phyloP scores from a whole-genome alignment of 2,329 filamentous ascomycete species.

The Boeremia lycopersici region DNA sequence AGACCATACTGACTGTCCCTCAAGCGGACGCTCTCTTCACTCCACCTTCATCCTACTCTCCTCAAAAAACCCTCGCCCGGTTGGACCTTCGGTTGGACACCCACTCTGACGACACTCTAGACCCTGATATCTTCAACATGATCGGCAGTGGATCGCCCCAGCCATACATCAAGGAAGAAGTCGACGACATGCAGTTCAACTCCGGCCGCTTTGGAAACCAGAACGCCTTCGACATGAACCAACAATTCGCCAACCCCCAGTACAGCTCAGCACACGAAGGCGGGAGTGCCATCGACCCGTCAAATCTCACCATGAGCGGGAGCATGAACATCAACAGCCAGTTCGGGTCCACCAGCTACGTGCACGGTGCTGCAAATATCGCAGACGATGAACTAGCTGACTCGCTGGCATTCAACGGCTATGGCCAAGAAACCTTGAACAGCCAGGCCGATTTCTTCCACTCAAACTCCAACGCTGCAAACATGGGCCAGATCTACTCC shows the following conservation, averaged over 20 bases:
- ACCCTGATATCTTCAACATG: constrained; percentile 57
- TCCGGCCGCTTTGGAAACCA: constrained; percentile 56
- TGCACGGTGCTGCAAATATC: constrained; percentile 77
- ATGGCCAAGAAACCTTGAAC: constrained; percentile 61
- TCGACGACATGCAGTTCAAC: constrained; percentile 66
- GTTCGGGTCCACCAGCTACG: constrained; percentile 71
- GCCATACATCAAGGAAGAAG: constrained; percentile 72
- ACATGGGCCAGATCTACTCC: constrained; percentile 78
- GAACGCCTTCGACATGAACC: constrained; percentile 58
- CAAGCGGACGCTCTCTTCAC: constrained; percentile 52
- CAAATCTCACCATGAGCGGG: constrained; percentile 75
- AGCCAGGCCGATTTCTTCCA: constrained; percentile 61
- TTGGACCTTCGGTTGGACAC: constrained; percentile 47
- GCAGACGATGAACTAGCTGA: constrained; percentile 89
- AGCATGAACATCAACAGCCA: constrained; percentile 62
- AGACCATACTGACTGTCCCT: constrained; percentile 47
- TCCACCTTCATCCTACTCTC: constrained; percentile 50
- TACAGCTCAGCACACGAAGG: constrained; percentile 53
- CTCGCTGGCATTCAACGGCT: constrained; percentile 62
- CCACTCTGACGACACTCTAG: constrained; percentile 50
- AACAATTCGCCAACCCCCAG: constrained; percentile 55
- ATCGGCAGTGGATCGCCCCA: constrained; percentile 60
- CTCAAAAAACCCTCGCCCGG: constrained; percentile 46
- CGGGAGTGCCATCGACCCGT: constrained; percentile 72
- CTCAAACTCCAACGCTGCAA: constrained; percentile 57